Evolutionary conservation across 2,329 filamentous ascomycete species (phyloP), one percentile per base, ranked within the genome.

Genomic region (Scedosporium minutisporum): DNA sequence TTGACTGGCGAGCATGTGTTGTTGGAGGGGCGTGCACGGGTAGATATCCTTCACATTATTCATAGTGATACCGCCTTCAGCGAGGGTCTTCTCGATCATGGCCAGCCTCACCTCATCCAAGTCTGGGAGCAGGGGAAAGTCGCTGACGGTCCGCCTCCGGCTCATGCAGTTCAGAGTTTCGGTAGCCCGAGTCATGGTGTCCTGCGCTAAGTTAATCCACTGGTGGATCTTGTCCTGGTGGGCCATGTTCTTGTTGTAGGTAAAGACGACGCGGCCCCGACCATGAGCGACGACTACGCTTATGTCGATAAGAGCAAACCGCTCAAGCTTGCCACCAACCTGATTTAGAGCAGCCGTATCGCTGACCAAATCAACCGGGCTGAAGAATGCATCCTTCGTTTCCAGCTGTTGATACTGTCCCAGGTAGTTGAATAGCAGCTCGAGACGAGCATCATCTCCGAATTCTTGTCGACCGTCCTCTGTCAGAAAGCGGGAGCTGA

Each of bases 21-120:
- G 70, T 46, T 77, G 75, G 62, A 76, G 68, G 0, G 73, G 69
- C 2, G 74, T 72, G 65, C 73, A 75, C 2, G 75, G 76, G n/a
- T 74, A 77, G 0, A 71, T 63, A 57, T 74, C 71, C 27, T 71
- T 68, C 62, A 61, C 68, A 62, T 76, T 78, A 27, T 68, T 70
- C 10, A 73, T 76, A 4, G 65, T 65, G 5, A 78, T 67, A 41
- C 73, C 72, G 33, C 78, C 69, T 3, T 69, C 68, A 1, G 72
- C 70, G 1, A 79, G 66, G 4, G 76, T 71, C 4, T 75, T 70
- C 18, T 69, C 71, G 65, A 78, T 76, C 62, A 80, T 55, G 12
- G 51, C 12, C 12, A 14, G 16, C 23, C 21, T 70, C 66, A 70
- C 71, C 10, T 71, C 68, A 4, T 80, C 67, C 5, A 74, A 75